Conservation (phyloP, 306 rosid species). For the Phaseolus lunatus region DNA sequence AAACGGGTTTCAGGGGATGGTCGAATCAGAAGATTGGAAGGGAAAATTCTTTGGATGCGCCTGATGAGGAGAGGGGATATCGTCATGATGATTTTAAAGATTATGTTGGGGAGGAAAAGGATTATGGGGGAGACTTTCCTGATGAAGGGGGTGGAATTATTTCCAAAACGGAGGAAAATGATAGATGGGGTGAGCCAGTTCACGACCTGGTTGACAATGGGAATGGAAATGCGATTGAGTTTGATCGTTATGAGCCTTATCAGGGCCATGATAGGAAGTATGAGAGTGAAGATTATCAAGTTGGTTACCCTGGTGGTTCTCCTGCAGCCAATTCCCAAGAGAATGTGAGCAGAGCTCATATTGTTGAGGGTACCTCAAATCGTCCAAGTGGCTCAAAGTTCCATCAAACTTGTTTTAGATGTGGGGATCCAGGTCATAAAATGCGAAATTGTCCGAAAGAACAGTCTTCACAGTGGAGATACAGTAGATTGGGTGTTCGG, state of each 20-base stretch:
- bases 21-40: slow-evolving; percentile 45
- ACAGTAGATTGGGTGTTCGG: slow-evolving; percentile 40
- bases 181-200: slow-evolving; percentile 59
- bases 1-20: slow-evolving; percentile 44
- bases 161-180: slow-evolving; percentile 50
- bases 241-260: slow-evolving; percentile 65
- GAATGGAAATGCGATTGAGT: slow-evolving; percentile 44
- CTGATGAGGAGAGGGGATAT: slow-evolving; percentile 45
- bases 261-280: slow-evolving; percentile 56
- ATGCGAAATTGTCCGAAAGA: slow-evolving; percentile 61
- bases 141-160: slow-evolving; percentile 50
- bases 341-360: slow-evolving; percentile 34
- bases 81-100: slow-evolving; percentile 40
- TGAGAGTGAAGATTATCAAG: slow-evolving; percentile 46
- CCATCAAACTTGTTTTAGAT: slow-evolving; percentile 50
- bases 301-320: slow-evolving; percentile 52
- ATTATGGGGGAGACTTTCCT: slow-evolving; percentile 42
- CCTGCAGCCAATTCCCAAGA: slow-evolving; percentile 46
- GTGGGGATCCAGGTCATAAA: slow-evolving; percentile 69
- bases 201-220: slow-evolving; percentile 46
- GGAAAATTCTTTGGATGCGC: slow-evolving; percentile 47
- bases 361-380: slow-evolving; percentile 42
- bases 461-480: slow-evolving; percentile 40
- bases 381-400: slow-evolving; percentile 38
- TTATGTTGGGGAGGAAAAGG: slow-evolving; percentile 46